phyloP scores from a whole-genome alignment of 2,329 filamentous ascomycete species.

The Aspergillus thermomutatus region DNA sequence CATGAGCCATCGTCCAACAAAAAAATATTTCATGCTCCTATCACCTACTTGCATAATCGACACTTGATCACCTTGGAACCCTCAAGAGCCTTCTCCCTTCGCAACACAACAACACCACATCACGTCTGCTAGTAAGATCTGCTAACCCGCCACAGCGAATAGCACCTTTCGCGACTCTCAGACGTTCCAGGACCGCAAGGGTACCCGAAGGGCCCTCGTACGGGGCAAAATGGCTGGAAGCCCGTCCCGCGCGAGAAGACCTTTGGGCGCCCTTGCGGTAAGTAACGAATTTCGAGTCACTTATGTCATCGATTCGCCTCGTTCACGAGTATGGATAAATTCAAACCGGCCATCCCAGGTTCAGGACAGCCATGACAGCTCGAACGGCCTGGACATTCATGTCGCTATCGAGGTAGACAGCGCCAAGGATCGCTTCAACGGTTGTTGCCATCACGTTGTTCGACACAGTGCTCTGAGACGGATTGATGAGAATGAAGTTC shows the following conservation, averaged over 20 bases:
- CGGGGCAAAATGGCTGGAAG: background rate
- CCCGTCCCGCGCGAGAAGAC: background rate
- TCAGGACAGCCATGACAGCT: conserved; percentile 7
- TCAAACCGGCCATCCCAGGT: conserved; percentile 9
- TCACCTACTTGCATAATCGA: too few relatives aligned
- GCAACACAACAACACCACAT: too few relatives aligned
- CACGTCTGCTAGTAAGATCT: background rate
- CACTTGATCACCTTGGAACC: too few relatives aligned
- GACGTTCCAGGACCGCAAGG: background rate
- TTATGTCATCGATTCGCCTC: background rate
- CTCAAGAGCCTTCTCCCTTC: too few relatives aligned
- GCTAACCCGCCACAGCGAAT: background rate
- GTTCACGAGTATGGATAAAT: background rate
- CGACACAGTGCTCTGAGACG: conserved; percentile 13
- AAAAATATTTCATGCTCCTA: too few relatives aligned
- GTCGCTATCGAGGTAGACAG: conserved; percentile 27
- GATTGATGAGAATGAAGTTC: conserved; percentile 9
- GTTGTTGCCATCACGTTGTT: conserved; percentile 25
- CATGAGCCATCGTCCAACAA: too few relatives aligned
- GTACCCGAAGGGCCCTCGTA: background rate
- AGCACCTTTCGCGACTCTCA: background rate
- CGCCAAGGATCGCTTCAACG: conserved; percentile 33
- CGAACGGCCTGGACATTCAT: conserved; percentile 7
- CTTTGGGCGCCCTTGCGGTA: background rate
- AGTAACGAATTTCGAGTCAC: background rate